Evolutionary conservation across 192 early-diverging fungal genomes (phyloP), one percentile per base, ranked within the genome.

Genomic region (Coemansia umbellata): DNA sequence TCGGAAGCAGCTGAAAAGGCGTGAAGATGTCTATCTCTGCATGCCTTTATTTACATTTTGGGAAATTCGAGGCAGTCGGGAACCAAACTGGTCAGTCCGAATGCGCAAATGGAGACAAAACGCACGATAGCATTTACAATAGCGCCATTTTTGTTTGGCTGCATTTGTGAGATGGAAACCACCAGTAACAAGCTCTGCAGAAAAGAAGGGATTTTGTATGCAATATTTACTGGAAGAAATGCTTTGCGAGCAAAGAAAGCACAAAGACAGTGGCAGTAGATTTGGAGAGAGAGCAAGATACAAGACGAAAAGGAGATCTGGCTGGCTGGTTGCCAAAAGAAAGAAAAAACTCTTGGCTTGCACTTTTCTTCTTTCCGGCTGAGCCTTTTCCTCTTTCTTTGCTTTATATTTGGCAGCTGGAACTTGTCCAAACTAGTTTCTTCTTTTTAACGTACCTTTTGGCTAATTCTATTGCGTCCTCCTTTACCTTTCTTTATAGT

Each of bases 351-450:
- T n/a, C n/a, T n/a, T n/a, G n/a, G n/a, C n/a, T n/a, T 37, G 14
- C 47, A 31, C 33, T 14, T 44, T 50, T 33, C 24, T 32, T 41
- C 17, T 30, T 55, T 43, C 42, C 31, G 10, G 13, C 35, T 60
- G 37, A 30, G 31, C 36, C 58, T 60, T 47, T 47, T 24, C 32
- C 49, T 19, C n/a, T 28, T 14, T 45, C 19, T 45, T 14, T 15
- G 7, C 14, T 45, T 26, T 28, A 45, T 13, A 27, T 45, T 27
- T 45, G n/a, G n/a, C n/a, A n/a, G n/a, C n/a, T n/a, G n/a, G n/a
- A n/a, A n/a, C n/a, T n/a, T n/a, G n/a, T n/a, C n/a, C n/a, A n/a
- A n/a, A n/a, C n/a, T n/a, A n/a, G n/a, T 26, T 15, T 39, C 1
- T 18, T 42, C 24, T 19, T 27, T 45, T 45, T 26, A n/a, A 45